Base-by-base conservation (phyloP, 2,329 filamentous ascomycete genomes). In the Fusarium annulatum region DNA sequence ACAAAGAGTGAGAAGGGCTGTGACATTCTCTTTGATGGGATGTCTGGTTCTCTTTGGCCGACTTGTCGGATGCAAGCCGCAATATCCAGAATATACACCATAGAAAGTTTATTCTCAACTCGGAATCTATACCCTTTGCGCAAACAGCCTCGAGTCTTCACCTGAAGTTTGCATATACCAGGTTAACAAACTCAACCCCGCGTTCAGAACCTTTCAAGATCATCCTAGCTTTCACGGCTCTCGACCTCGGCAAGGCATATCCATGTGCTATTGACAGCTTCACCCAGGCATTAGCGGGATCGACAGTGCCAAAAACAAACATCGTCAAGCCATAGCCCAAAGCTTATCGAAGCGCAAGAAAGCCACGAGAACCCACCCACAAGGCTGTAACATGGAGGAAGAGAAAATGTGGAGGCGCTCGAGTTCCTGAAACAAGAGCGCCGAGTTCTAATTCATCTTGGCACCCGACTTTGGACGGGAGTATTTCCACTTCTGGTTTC, bases 311-410 rank as follows among this genome's bases (percentile, higher is more conserved):
- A 45, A 26, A 41, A 53, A 55, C 10, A 16, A 36, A 55, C 19
- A 55, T 26, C n/a, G 28, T 61, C 55, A 42, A 63, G 43, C 42
- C 34, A 42, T 64, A 49, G 48, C 41, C 51, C 16, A 56, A 66
- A 66, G 63, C 42, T 66, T 57, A 56, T 66, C 39, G 49, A 46
- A 33, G 26, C 33, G 21, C 45, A 46, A 23, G 28, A 53, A 56
- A 62, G 42, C 66, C 56, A 64, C 23, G 30, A 67, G 9, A 65
- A 52, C 42, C 70, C 70, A 57, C 56, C 52, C 65, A 71, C 57
- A 73, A 73, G 71, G 71, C 71, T 73, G 71, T 67, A 61, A 71
- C 45, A 39, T 48, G 34, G 41, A 56, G 48, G 51, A 39, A 42
- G 33, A 15, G 21, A 26, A 41, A 26, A 1, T 71, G 71, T 68